These are phyloP conservation scores for Penicillium occitanis DNA, from an alignment of 2,329 filamentous ascomycete genomes.

Conservation along the genomic window DNA sequence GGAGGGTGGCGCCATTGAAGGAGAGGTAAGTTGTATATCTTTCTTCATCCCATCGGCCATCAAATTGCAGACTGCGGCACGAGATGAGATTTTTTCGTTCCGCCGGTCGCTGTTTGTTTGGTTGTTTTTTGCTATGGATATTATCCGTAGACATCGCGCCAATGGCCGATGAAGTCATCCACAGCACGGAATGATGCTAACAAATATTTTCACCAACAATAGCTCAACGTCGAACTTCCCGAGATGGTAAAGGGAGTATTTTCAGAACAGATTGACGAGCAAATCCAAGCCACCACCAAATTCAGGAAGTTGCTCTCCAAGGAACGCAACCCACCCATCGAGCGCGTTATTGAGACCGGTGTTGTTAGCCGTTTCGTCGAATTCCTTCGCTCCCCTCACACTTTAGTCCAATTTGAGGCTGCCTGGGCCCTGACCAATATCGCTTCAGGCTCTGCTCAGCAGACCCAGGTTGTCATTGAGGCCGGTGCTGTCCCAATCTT, in stretches of 20 bases:
- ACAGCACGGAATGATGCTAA: slow-evolving; percentile 17
- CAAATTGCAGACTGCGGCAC: neutral
- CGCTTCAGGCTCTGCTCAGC: slow-evolving; percentile 91
- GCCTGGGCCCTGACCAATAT: slow-evolving; percentile 99
- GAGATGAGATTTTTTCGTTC: neutral
- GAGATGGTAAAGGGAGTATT: slow-evolving; percentile 98
- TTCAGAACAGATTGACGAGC: slow-evolving; percentile 95
- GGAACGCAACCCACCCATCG: slow-evolving; percentile 97
- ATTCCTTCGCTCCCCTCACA: slow-evolving; percentile 96
- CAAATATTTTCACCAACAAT: slow-evolving; percentile 26
- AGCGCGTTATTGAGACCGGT: slow-evolving; percentile 98
- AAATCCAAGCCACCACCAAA: slow-evolving; percentile 96
- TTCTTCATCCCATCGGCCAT: slow-evolving; percentile 11
- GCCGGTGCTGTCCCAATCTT: slow-evolving; percentile 98
- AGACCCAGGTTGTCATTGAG: slow-evolving; percentile 98
- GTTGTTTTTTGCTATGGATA: neutral
- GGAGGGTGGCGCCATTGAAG: slow-evolving; percentile 91
- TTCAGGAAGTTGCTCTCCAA: slow-evolving; percentile 98
- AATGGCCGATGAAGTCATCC: neutral
- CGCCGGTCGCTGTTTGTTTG: slow-evolving; percentile 11
- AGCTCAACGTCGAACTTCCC: slow-evolving; percentile 97
- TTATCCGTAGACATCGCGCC: neutral
- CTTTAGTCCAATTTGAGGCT: slow-evolving; percentile 97
- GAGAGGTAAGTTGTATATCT: slow-evolving; percentile 68
- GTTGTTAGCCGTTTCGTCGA: slow-evolving; percentile 97